Base-by-base conservation (phyloP, 352 stramenopile genomes). In the Phytophthora macrochlamydospora region DNA sequence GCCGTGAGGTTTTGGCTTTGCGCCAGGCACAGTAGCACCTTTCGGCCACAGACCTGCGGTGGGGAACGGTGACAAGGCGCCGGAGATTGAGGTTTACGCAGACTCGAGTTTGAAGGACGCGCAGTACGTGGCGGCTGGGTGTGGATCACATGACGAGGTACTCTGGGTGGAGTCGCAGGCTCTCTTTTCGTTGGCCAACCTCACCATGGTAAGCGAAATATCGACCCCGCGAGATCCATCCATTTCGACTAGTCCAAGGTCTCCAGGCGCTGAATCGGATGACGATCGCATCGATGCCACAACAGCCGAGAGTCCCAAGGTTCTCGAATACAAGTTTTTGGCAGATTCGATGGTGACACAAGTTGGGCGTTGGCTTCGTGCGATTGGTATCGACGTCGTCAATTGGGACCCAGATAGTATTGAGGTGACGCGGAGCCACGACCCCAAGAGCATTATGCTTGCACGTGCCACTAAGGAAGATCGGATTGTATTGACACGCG, bases 341-440 rank as follows among this genome's bases (percentile, higher is more conserved):
- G 82, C 83, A 1, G 86, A 94, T 60, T 84, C 82, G 40, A 94
- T 94, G 86, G 75, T 90, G 7, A 80, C 78, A 8, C 80, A 83
- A 9, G 79, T 92, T 30, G 82, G 78, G 14, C 73, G 80, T 7
- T 94, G 86, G 83, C 68, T 94, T 30, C 82, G 83, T 6, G 91
- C 81, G 4, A 90, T 90, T 31, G 86, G 83, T 24, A 75, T 92
- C 18, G 86, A 94, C 44, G 81, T 92, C 13, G 66, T 89, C 35
- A 65, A 79, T 8, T 93, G 83, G 83, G 73, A 75, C 29, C 54
- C 58, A 9, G 53, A 62, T 12, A 43, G 62, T 18, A 37, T 43
- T 44, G 60, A 56, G 33, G n/a, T 37, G 7, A 31, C 28, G 35
- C 45, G 40, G 43, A 57, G 4, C 42, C 67, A 69, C 13, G 62